Base-by-base conservation (phyloP, 768 basidiomycete genomes). In the Tylopilus felleus region DNA sequence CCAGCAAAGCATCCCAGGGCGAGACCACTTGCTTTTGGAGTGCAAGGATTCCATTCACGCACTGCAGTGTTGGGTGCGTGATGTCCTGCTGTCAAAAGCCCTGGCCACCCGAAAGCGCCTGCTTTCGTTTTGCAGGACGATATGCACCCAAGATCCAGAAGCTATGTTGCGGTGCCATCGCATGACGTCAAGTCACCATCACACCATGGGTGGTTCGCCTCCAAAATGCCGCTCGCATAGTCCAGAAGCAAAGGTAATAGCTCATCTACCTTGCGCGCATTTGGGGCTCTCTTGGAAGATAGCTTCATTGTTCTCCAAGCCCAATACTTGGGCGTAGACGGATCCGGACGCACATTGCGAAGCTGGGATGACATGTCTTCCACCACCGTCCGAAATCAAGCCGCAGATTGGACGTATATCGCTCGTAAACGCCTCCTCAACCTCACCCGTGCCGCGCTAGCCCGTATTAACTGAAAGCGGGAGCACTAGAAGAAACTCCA, bases 11-110 rank as follows among this genome's bases (percentile, higher is more conserved):
- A 40, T 47, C 48, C 33, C 58, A 97, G 94, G 85, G 46, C 89
- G 88, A 35, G 89, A 93, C 71, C 85, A 93, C 25, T 72, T 92
- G 29, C 77, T 98, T 13, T 69, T 86, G 31, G 93, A 95, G 66
- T 83, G 82, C 54, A 88, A 90, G 67, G 70, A 70, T 14, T 86
- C 86, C 13, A 86, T 96, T 56, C 72, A 86, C 39, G 77, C 78
- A 1, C 67, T 88, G 23, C 95, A 97, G 68, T 77, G 85, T 33
- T 67, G 77, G 44, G 84, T 84, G 5, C 80, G 89, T 51, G 90
- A 90, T 5, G 85, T 79, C 65, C 74, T 95, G 5, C 77, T 82
- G 16, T 78, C 92, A 51, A 84, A 80, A 58, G 75, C 75, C 2
- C 78, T 82, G 38, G 75, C 74, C 16, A 80, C 78, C 16, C 77